These are phyloP conservation scores for Daldinia decipiens DNA, from an alignment of 495 filamentous ascomycete genomes.

Conservation along the genomic window DNA sequence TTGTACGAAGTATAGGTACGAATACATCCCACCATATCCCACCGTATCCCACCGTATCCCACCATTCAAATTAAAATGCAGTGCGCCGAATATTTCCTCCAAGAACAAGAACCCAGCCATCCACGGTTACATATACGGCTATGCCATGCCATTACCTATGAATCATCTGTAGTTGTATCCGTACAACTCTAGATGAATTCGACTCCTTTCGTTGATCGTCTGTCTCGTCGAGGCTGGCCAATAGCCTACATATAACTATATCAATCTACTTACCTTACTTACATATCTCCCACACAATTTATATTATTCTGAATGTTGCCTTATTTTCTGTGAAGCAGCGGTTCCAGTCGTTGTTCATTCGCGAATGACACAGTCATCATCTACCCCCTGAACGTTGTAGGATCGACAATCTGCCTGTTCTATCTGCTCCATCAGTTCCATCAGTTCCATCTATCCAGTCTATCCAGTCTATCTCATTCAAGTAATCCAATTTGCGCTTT, in stretches of 20 bases:
- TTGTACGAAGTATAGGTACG: too few species aligned
- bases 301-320: constrained; percentile 34
- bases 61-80: constrained; percentile 4
- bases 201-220: constrained; percentile 15
- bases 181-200: constrained; percentile 21
- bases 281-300: not conserved
- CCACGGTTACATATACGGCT: constrained; percentile 7
- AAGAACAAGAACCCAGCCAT: not conserved
- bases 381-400: constrained; percentile 22
- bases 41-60: not conserved
- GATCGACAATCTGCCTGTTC: constrained; percentile 4
- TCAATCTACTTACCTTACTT: not conserved
- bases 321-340: constrained; percentile 41
- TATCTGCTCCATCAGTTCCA: not conserved
- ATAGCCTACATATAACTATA: constrained; percentile 17
- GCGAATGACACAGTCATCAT: constrained; percentile 30
- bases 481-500: constrained; percentile 28
- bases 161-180: constrained; percentile 19
- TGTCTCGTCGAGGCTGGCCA: constrained; percentile 2
- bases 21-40: not conserved
- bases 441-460: not conserved
- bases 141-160: constrained; percentile 25
- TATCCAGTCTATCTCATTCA: constrained; percentile 21
- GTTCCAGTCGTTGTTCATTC: constrained; percentile 38
- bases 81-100: constrained; percentile 32